Evolutionary conservation across 176 grass and related monocot genomes (phyloP).

Genomic region (Avena eriantha): DNA sequence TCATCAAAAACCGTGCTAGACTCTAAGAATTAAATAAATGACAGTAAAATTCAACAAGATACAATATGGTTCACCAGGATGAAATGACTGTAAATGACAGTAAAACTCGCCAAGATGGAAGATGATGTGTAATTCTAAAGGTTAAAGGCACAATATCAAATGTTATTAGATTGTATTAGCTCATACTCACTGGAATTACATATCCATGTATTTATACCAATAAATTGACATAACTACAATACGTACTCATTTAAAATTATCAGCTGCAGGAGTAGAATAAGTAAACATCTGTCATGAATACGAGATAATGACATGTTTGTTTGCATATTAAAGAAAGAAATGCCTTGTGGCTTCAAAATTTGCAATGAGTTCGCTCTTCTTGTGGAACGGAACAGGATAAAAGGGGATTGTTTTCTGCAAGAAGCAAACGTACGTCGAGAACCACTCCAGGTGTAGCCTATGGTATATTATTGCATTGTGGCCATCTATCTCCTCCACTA

Average conservation of each 20-base stretch:
- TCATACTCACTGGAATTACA: neutral
- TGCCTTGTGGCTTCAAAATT: neutral
- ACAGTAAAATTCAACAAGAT: slow-evolving; percentile 1
- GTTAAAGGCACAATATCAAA: neutral
- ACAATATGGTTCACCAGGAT: neutral
- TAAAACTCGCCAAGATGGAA: slow-evolving; percentile 31
- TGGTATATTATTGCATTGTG: slow-evolving; percentile 93
- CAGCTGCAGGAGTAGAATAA: slow-evolving; percentile 21
- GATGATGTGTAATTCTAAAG: slow-evolving; percentile 18
- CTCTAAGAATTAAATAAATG: slow-evolving; percentile 24
- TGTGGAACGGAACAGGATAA: neutral
- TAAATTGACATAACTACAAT: neutral
- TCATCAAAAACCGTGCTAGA: neutral
- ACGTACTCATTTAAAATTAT: neutral
- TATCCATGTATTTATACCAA: slow-evolving; percentile 9
- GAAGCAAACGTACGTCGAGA: slow-evolving; percentile 66
- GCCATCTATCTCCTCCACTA: slow-evolving; percentile 94
- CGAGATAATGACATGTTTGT: neutral
- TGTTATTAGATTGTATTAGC: slow-evolving; percentile 20
- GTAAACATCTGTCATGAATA: slow-evolving; percentile 7
- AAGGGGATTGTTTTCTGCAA: slow-evolving; percentile 15
- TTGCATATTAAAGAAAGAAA: neutral
- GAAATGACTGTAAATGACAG: neutral
- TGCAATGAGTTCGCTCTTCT: slow-evolving; percentile 1
- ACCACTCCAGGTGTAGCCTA: slow-evolving; percentile 93